Conservation (phyloP, 768 basidiomycete species). For the Termitomyces sp. region DNA sequence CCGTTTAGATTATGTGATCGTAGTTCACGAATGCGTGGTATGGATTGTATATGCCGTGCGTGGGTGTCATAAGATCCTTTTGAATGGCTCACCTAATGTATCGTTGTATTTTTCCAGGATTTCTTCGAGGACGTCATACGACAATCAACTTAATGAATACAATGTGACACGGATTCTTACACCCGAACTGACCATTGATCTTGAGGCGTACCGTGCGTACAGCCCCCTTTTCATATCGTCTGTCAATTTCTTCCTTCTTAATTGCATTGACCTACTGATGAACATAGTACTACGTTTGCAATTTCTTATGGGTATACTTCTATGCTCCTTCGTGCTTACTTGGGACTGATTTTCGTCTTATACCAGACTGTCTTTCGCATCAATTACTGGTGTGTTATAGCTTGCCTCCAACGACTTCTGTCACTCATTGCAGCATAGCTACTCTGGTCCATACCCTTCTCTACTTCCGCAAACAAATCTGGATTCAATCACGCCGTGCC, state of each 20-base stretch:
- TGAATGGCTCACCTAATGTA: background rate
- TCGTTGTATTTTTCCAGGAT: constrained; percentile 29
- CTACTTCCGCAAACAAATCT: constrained; percentile 77
- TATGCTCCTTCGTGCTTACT: background rate
- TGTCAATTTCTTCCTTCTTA: background rate
- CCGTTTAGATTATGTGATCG: background rate
- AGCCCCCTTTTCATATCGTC: constrained; percentile 55
- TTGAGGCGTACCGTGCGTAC: constrained; percentile 48
- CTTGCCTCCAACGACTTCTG: background rate
- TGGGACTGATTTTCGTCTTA: background rate
- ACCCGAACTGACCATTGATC: constrained; percentile 46
- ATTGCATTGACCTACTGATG: background rate
- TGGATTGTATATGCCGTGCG: constrained; percentile 48
- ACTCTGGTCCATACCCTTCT: constrained; percentile 66
- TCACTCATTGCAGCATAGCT: constrained; percentile 19
- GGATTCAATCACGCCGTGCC: constrained; percentile 60
- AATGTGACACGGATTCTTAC: constrained; percentile 54
- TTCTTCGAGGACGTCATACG: constrained; percentile 55
- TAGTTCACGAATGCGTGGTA: constrained; percentile 63
- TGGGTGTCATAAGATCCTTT: constrained; percentile 1
- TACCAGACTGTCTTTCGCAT: constrained; percentile 61
- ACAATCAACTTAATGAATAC: constrained; percentile 52
- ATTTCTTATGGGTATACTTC: constrained; percentile 53
- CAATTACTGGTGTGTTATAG: constrained; percentile 41
- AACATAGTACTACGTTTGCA: constrained; percentile 56